Evolutionary conservation across 2,329 filamentous ascomycete species (phyloP).

Genomic region (Colletotrichum sp.): DNA sequence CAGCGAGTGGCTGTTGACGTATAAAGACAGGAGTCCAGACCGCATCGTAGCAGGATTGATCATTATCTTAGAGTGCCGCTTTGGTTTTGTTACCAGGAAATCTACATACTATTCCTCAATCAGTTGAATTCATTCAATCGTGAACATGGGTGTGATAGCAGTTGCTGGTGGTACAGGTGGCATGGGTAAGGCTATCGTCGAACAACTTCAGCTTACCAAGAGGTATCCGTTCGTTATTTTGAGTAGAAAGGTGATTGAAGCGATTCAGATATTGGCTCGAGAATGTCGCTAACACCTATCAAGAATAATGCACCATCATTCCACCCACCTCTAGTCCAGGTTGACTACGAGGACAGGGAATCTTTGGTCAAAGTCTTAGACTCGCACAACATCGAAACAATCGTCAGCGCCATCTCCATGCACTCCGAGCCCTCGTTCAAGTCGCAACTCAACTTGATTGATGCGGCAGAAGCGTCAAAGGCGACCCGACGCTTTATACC

Average conservation of each 20-base stretch:
- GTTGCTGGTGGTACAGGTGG: conserved; percentile 49
- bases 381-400: conserved; percentile 43
- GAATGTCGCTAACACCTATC: background rate
- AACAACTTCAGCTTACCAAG: conserved; percentile 38
- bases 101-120: background rate
- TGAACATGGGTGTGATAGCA: conserved; percentile 30
- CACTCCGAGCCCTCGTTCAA: conserved; percentile 23
- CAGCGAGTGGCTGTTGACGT: background rate
- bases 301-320: conserved; percentile 11
- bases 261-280: background rate
- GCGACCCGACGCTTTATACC: conserved; percentile 46
- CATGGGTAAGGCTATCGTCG: conserved; percentile 49
- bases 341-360: conserved; percentile 30
- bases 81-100: too few relatives aligned
- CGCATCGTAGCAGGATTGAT: background rate
- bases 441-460: conserved; percentile 44
- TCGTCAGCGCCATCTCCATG: conserved; percentile 45
- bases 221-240: conserved; percentile 42
- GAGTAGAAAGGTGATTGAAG: background rate
- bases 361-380: conserved; percentile 26
- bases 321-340: conserved; percentile 24
- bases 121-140: background rate
- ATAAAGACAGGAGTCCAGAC: background rate
- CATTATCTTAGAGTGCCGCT: background rate
- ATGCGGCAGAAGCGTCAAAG: conserved; percentile 41